Conservation (phyloP, 2,329 filamentous ascomycete species). For the Epichloe hybrida region DNA sequence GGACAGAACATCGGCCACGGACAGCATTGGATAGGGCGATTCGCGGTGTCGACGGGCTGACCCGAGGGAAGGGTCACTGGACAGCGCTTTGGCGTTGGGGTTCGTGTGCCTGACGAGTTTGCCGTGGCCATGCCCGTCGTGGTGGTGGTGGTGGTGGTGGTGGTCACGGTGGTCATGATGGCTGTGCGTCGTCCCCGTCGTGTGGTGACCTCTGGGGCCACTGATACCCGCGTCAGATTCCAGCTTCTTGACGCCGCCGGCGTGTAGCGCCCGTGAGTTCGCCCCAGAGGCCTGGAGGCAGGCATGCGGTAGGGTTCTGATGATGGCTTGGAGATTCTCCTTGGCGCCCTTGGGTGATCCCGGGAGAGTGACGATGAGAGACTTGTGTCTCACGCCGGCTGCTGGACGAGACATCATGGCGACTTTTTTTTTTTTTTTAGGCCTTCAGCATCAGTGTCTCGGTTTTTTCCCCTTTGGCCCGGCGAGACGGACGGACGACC, state of each 20-base stretch:
- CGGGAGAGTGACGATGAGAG: constrained; percentile 71
- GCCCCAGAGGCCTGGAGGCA: constrained; percentile 76
- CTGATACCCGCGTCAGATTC: constrained; percentile 66
- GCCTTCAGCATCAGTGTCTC: too few relatives aligned
- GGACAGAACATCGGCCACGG: constrained; percentile 65
- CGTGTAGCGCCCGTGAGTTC: constrained; percentile 67
- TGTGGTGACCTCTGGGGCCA: constrained; percentile 16
- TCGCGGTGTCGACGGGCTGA: constrained; percentile 62
- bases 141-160: constrained; percentile 15
- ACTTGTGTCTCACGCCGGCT: constrained; percentile 70
- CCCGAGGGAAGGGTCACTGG: constrained; percentile 47
- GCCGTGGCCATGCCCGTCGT: constrained; percentile 32
- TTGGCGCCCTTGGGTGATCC: constrained; percentile 91
- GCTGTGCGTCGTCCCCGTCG: constrained; percentile 17
- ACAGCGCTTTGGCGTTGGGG: constrained; percentile 14
- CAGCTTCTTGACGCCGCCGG: constrained; percentile 68
- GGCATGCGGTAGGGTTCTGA: constrained; percentile 91
- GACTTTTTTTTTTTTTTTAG: constrained; percentile 43
- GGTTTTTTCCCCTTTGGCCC: too few relatives aligned
- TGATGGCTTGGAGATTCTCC: constrained; percentile 79
- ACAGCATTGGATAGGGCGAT: constrained; percentile 86
- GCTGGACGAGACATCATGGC: constrained; percentile 94
- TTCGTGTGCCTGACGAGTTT: constrained; percentile 58
- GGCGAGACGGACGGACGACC: constrained; percentile 17
- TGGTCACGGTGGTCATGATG: constrained; percentile 21